Evolutionary conservation across 2,329 filamentous ascomycete genomes (phyloP).

Genomic region (Tolypocladium album): DNA sequence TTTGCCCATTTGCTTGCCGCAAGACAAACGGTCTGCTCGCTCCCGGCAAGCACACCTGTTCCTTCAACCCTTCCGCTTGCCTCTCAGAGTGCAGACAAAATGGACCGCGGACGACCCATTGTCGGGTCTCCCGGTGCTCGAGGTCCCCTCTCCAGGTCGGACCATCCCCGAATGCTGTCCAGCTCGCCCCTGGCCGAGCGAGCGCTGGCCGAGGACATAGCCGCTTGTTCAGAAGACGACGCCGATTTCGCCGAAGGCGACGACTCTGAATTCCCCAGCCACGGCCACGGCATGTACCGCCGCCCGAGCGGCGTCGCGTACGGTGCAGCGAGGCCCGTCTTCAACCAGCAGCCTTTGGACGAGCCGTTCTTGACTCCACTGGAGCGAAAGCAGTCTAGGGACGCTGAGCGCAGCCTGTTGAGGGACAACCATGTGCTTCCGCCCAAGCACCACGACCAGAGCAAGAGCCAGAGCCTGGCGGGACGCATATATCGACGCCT

Average conservation of each 20-base stretch:
- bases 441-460: slow-evolving; percentile 38
- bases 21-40: not conserved
- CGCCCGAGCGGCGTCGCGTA: slow-evolving; percentile 68
- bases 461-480: slow-evolving; percentile 21
- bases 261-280: slow-evolving; percentile 23
- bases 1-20: not conserved
- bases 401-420: slow-evolving; percentile 50
- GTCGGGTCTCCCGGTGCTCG: not conserved
- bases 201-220: slow-evolving; percentile 55
- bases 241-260: slow-evolving; percentile 18
- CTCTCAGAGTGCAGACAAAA: not conserved
- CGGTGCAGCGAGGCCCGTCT: slow-evolving; percentile 57
- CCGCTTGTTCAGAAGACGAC: slow-evolving; percentile 50
- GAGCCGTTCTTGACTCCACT: slow-evolving; percentile 39
- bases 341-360: slow-evolving; percentile 44
- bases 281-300: slow-evolving; percentile 51
- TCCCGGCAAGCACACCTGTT: not conserved
- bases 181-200: slow-evolving; percentile 57
- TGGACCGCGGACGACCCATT: slow-evolving; percentile 3
- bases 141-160: not conserved
- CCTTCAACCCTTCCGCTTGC: not conserved
- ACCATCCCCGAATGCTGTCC: slow-evolving; percentile 31
- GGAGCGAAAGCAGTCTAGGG: slow-evolving; percentile 45
- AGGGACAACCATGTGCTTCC: slow-evolving; percentile 56
- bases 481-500: slow-evolving; percentile 32